Evolutionary conservation across 768 basidiomycete species (phyloP).

Genomic region (Mycena pura): DNA sequence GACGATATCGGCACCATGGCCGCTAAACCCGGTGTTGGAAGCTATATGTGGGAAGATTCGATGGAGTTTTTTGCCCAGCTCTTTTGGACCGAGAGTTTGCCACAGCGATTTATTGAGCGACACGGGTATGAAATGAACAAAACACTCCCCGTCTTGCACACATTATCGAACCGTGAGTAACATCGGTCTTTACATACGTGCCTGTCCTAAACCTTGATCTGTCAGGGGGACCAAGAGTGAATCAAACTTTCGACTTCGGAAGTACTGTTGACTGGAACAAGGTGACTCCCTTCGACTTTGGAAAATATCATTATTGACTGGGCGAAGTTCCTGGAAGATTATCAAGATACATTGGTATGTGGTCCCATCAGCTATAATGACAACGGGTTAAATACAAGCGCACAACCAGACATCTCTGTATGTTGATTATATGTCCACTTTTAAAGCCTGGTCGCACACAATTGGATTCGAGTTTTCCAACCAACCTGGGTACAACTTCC

Average conservation of each 20-base stretch:
- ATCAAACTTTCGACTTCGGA: slow-evolving; percentile 26
- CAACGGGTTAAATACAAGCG: too few relatives aligned
- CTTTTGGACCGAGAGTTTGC: slow-evolving; percentile 24
- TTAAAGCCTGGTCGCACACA: slow-evolving; percentile 14
- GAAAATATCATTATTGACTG: slow-evolving; percentile 13
- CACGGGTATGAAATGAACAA: slow-evolving; percentile 26
- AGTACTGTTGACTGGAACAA: slow-evolving; percentile 16
- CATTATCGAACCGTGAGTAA: slow-evolving; percentile 16
- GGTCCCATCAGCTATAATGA: too few relatives aligned
- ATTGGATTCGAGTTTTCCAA: slow-evolving; percentile 23
- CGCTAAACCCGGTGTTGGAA: slow-evolving; percentile 22
- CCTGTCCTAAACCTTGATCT: not conserved
- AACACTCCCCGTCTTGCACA: slow-evolving; percentile 22
- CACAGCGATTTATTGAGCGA: slow-evolving; percentile 22
- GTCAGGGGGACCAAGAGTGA: not conserved
- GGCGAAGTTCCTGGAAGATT: slow-evolving; percentile 24
- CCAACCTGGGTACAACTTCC: slow-evolving; percentile 27
- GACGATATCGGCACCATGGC: slow-evolving; percentile 18
- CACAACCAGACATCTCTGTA: slow-evolving; percentile 25
- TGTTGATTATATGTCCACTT: slow-evolving; percentile 22
- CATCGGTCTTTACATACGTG: too few relatives aligned
- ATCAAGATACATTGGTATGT: slow-evolving; percentile 25
- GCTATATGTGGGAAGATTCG: slow-evolving; percentile 27
- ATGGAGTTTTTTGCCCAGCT: slow-evolving; percentile 26
- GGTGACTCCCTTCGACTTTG: slow-evolving; percentile 28